Evolutionary conservation across 306 rosid genomes (phyloP).

Genomic region (Begonia loranthoides): DNA sequence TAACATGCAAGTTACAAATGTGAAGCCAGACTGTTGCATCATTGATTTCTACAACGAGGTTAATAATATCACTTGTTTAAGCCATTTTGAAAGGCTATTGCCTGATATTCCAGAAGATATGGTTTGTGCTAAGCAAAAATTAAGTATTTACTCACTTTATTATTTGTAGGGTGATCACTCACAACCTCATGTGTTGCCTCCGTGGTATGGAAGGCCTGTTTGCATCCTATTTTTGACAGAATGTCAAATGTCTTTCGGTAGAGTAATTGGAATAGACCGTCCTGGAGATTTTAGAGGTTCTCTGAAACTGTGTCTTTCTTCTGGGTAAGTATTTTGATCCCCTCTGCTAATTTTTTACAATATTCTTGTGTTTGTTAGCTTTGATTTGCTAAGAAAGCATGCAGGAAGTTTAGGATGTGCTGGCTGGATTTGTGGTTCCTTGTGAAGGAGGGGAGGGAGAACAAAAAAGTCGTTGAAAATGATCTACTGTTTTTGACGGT

Average conservation of each 20-base stretch:
- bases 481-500: no score
- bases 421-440: no score
- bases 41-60: slow-evolving; percentile 91
- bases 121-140: slow-evolving; percentile 10
- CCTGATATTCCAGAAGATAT: neutral
- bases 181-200: slow-evolving; percentile 63
- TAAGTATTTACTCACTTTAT: slow-evolving; percentile 14
- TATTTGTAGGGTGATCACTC: slow-evolving; percentile 82
- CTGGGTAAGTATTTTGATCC: slow-evolving; percentile 51
- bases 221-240: slow-evolving; percentile 59
- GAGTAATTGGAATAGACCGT: slow-evolving; percentile 39
- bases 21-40: slow-evolving; percentile 86
- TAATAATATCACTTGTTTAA: slow-evolving; percentile 4
- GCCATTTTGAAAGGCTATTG: neutral
- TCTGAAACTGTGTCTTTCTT: slow-evolving; percentile 51
- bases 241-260: slow-evolving; percentile 85
- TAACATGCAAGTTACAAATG: slow-evolving; percentile 40
- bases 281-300: slow-evolving; percentile 78
- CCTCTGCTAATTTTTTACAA: slow-evolving; percentile 6
- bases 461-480: no score
- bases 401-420: no score
- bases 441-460: no score
- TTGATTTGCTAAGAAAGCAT: no score
- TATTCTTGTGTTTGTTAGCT: neutral
- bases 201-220: slow-evolving; percentile 85